Base-by-base conservation (phyloP, 176 grass and related monocot species). In the Aegilops umbellulata region DNA sequence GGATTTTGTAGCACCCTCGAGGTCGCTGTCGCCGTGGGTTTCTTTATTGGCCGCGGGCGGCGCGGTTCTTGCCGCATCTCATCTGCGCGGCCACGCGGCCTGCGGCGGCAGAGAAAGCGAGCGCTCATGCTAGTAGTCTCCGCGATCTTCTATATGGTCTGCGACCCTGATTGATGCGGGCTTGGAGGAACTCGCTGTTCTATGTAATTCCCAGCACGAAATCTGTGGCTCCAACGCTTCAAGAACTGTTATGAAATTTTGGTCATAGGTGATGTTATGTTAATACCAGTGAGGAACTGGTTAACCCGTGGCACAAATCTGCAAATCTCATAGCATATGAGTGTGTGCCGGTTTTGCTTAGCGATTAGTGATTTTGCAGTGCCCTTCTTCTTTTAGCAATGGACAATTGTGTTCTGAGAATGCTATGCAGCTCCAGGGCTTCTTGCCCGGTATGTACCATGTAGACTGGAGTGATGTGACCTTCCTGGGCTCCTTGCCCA, bases 1-100 rank as follows among this genome's bases (percentile, higher is more conserved):
- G n/a, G 29, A 7, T 84, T 91, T 76, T 76, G n/a, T 84, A 87
- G 6, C 38, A 63, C 8, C 75, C 1, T 13, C 41, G 3, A 25
- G 7, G 89, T 87, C 85, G 17, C 67, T 91, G 60, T 87, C 76
- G 36, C 60, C 13, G n/a, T 34, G 1, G 60, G 51, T 76, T 80
- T 72, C 16, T 78, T 65, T 14, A n/a, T 68, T 69, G 24, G 24
- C 66, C 58, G 44, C 38, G 22, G 88, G 66, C 73, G 64, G 47
- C 26, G 32, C 42, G 20, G 13, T 25, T 84, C 15, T 39, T 38
- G 22, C 6, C 19, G 7, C 32, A 4, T 65, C 61, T 39, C 10
- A 15, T 29, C 22, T 16, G 24, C 24, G 23, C 41, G 25, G 25
- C 72, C 25, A 17, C 46, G 31, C 12, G 24, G 47, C 47, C 30